Base-by-base conservation (phyloP, 2,329 filamentous ascomycete genomes). In the Verticillium longisporum region DNA sequence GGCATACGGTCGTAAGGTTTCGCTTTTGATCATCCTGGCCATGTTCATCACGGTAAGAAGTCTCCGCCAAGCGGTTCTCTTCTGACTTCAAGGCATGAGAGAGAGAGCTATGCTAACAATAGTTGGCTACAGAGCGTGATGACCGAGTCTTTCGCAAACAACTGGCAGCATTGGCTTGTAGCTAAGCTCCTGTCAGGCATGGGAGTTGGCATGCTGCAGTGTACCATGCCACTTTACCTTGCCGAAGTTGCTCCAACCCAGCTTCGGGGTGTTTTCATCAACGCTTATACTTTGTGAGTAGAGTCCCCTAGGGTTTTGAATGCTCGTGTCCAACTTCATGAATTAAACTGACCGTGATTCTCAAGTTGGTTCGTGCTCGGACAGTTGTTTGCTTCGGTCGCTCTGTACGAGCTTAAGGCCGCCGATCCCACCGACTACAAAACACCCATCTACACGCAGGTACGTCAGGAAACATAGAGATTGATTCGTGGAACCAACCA, bases 351-450 rank as follows among this genome's bases (percentile, higher is more conserved):
- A 53, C 45, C 21, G 45, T n/a, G 45, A 26, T 10, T 26, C 18
- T n/a, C 14, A 55, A 71, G 69, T 57, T 79, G 77, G 77, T 78
- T 76, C 62, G 72, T 76, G 6, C 59, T 78, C 2, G 75, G 75
- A 1, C 74, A 76, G 57, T 68, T 79, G 7, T 77, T 76, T 56
- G 75, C 73, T n/a, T 75, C 74, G 1, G 71, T 79, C 0, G 76
- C 76, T 1, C 70, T 79, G 9, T 70, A 78, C 45, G 63, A 64
- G 9, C 68, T 78, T 7, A 70, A 69, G 37, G 62, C 63, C 1
- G 59, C 56, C 0, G 66, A 73, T 50, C 74, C 75, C 0, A 68
- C 69, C 33, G 65, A 77, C 45, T 78, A 71, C 60, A 66, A 68
- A 3, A 71, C 70, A 4, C 70, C 76, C 1, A 77, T 78, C 56